Percentiles rank a stretch among this genome's conserved stretches.
Conservation (phyloP, 257 asterid genomes). For the Nicotiana benthamiana region DNA sequence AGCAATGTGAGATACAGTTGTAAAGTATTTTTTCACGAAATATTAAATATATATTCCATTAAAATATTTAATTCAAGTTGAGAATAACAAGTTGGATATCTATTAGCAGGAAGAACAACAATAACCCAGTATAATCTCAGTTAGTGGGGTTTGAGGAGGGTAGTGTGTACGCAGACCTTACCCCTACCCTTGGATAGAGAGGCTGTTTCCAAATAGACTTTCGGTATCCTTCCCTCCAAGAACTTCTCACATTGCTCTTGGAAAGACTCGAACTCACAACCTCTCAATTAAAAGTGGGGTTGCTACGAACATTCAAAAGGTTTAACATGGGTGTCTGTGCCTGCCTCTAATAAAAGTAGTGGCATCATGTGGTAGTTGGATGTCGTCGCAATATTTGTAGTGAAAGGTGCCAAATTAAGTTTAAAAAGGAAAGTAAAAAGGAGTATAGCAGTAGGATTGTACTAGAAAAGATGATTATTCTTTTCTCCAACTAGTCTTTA, state of each 20-base stretch:
- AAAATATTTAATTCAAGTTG: background rate
- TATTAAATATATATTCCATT: background rate
- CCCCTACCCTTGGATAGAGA: too few species aligned
- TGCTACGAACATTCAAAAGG: background rate
- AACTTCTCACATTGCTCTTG: too few species aligned
- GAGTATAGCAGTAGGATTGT: background rate
- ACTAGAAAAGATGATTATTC: conserved; percentile 3
- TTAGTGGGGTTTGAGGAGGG: too few species aligned
- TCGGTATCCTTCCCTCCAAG: too few species aligned
- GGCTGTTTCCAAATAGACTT: too few species aligned
- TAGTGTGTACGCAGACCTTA: too few species aligned
- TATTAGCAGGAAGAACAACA: background rate
- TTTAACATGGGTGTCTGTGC: background rate
- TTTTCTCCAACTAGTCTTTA: background rate
- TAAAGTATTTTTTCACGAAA: too few species aligned
- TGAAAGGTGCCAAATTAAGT: background rate
- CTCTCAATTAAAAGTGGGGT: too few species aligned
- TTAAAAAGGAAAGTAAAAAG: background rate
- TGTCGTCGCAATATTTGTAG: background rate
- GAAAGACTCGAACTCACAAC: too few species aligned
- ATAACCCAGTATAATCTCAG: too few species aligned
- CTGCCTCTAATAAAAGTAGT: background rate
- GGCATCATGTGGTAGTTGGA: background rate
- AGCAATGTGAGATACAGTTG: too few species aligned
- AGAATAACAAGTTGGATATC: background rate